phyloP scores from a whole-genome alignment of 306 rosid species.

The Begonia peltatifolia region DNA sequence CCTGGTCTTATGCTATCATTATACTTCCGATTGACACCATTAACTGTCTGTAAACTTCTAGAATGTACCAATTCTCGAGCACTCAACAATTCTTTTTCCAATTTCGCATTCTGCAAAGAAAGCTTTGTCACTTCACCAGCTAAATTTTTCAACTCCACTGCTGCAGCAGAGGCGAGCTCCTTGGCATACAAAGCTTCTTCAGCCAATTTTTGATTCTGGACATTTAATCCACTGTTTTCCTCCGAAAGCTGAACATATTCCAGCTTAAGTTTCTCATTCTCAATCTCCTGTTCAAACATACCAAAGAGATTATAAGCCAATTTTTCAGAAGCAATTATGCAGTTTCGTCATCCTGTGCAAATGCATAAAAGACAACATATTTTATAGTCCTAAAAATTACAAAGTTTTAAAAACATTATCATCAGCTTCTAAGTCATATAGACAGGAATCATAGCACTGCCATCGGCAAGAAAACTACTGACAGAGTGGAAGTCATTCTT shows the following conservation, averaged over 20 bases:
- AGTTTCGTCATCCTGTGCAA: too few relatives aligned
- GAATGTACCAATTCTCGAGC: constrained; percentile 62
- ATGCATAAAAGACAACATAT: too few relatives aligned
- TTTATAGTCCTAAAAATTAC: too few relatives aligned
- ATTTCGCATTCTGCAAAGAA: constrained; percentile 71
- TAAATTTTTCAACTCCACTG: constrained; percentile 91
- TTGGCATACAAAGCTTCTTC: constrained; percentile 99
- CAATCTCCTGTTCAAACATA: constrained; percentile 52
- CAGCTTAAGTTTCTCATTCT: constrained; percentile 78
- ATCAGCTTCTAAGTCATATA: too few relatives aligned
- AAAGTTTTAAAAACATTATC: too few relatives aligned
- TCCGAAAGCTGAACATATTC: constrained; percentile 78
- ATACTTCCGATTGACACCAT: constrained; percentile 60
- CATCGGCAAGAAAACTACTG: too few relatives aligned
- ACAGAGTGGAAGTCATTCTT: too few relatives aligned
- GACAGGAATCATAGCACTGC: too few relatives aligned
- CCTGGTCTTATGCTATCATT: constrained; percentile 50
- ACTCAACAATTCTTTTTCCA: constrained; percentile 74
- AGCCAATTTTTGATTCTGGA: constrained; percentile 90
- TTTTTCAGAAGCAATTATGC: too few relatives aligned
- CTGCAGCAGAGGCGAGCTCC: constrained; percentile 98
- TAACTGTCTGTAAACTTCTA: constrained; percentile 39
- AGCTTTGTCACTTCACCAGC: constrained; percentile 95
- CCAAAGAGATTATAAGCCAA: neutral
- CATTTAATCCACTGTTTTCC: constrained; percentile 83